Base-by-base conservation (phyloP, 1,284 basidiomycete genomes). In the Heliocybe sulcata region DNA sequence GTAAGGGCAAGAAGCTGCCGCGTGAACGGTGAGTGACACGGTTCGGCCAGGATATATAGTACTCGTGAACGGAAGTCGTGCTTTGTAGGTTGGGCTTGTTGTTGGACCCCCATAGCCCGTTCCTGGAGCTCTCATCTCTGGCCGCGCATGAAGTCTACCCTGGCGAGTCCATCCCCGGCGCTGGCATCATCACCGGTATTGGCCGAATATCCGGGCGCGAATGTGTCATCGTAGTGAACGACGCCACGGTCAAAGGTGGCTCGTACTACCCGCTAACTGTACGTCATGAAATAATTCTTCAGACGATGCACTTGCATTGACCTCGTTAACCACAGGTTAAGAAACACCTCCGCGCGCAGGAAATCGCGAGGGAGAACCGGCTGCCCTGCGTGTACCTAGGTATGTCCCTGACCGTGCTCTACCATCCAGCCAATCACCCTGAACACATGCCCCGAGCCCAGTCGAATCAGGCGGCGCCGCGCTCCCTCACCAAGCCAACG, bases 401-500 rank as follows among this genome's bases (percentile, higher is more conserved):
- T 92, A 64, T 55, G 75, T 58, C 3, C 45, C 45, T 3, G 23
- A 20, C 3, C 27, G 9, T 35, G 20, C 20, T 29, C 27, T 48
- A 14, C 10, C 50, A 22, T 20, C 6, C 8, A 16, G 16, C 3
- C 50, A 16, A 38, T 38, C 9, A 23, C 56, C 11, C 35, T 33
- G 35, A 22, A 9, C 14, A 6, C 3, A 23, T n/a, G 35, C 6
- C 19, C 11, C 23, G 47, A 33, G 27, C 51, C 33, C 62, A 91
- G 94, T 96, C 60, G 94, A 97, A 71, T 94, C 91, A 26, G 94
- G 94, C 56, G 94, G 94, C 50, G 94, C 94, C 19, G 93, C 94
- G 1, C 75, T 98, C 48, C 94, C 94, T 0, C 85, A 92, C 69
- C 94, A 98, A 73, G 90, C 94, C 1, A 91, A 95, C 66, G 93